Base-by-base conservation (phyloP, 257 asterid species). In the Capsicum pubescens region DNA sequence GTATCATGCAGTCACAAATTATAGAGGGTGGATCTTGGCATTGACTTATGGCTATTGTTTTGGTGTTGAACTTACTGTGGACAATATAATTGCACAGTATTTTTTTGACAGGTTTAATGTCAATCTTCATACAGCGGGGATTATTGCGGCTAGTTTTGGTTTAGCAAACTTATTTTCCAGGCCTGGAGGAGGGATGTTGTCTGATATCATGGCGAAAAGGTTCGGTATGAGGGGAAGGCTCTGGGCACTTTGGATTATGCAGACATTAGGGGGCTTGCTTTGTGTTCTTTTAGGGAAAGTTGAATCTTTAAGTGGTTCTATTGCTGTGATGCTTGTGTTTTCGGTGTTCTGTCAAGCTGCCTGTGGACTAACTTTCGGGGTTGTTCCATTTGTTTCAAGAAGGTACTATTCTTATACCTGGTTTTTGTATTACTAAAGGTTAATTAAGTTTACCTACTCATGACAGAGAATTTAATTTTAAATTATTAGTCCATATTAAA, bases 331-430 rank as follows among this genome's bases (percentile, higher is more conserved):
- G 94, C 85, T 96, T 26, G 87, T 92, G 16, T 96, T 96, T 83
- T 96, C 98, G 2, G 87, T 94, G 12, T 94, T 94, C 63, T 93
- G 90, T 79, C 99, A 96, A 84, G 98, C 98, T 4, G 98, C 98
- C 0, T 93, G 99, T n/a, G 99, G 98, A 9, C 97, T 94, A 58
- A 94, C 99, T 2, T 95, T 93, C 11, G 99, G 97, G 1, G 95
- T 93, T 12, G 97, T 92, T 16, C 98, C 98, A 10, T 95, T 94
- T 19, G 90, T 95, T 56, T 95, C 98, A 0, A 79, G 98, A 86
- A 92, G 98, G 97, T 94, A 89, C 36, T 11, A 16, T 74, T 44
- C 59, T 84, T 83, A 82, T 26, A 15, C 39, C 12, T 11, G 5
- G 57, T n/a, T 48, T 57, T 72, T 5, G 26, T 17, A 32, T 39